Percentiles rank a stretch among this genome's conserved stretches.
phyloP scores from a whole-genome alignment of 163 green algal species.

The Coccomyxa subellipsoidea region DNA sequence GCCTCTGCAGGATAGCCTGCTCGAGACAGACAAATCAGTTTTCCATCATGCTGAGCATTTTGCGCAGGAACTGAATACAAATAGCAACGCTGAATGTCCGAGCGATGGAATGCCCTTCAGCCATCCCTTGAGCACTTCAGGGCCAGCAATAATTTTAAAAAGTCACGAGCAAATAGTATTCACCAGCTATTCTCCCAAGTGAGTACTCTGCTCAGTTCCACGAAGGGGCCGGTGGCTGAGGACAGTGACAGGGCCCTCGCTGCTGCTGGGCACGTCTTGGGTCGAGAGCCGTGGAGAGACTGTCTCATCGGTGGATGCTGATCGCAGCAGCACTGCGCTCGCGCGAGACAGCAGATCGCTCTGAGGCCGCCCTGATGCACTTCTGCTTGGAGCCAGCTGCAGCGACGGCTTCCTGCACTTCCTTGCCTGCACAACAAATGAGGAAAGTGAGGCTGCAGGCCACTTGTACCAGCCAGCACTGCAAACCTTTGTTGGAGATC shows the following conservation, averaged over 20 bases:
- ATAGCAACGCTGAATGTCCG: too few species aligned
- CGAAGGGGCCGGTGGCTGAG: too few species aligned
- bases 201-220: too few species aligned
- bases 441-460: neutral
- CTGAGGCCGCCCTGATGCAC: neutral
- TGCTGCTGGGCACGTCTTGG: neutral
- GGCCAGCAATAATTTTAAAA: too few species aligned
- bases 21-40: too few species aligned
- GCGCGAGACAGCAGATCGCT: neutral
- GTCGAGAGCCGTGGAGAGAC: neutral
- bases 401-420: neutral
- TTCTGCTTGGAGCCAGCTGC: neutral
- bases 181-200: neutral
- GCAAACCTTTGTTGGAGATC: too few species aligned
- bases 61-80: too few species aligned
- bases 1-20: neutral
- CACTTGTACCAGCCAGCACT: neutral
- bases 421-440: neutral
- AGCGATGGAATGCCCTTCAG: too few species aligned
- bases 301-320: neutral
- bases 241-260: neutral
- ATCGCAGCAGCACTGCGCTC: neutral
- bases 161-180: too few species aligned
- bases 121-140: too few species aligned
- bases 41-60: too few species aligned